These are phyloP conservation scores for Suhomyces chickasaworum DNA, from an alignment of 1,139 yeast species.

Conservation along the genomic window DNA sequence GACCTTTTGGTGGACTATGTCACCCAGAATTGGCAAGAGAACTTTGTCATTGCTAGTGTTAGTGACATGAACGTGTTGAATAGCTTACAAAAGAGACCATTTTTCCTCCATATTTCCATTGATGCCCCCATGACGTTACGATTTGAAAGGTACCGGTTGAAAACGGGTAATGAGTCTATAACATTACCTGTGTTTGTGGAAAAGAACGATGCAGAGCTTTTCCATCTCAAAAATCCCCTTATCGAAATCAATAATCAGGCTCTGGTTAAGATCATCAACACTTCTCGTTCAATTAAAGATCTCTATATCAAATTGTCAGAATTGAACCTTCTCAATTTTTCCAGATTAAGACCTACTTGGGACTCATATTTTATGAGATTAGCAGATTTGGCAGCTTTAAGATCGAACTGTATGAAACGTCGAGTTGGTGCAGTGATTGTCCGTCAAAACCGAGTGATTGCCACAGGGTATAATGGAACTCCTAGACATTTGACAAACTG, in stretches of 20 bases:
- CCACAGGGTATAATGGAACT: constrained; percentile 98
- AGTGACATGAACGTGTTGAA: constrained; percentile 46
- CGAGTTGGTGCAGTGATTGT: constrained; percentile 96
- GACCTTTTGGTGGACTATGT: constrained; percentile 59
- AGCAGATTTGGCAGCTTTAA: constrained; percentile 88
- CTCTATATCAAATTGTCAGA: constrained; percentile 54
- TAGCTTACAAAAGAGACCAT: constrained; percentile 71
- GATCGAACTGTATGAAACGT: constrained; percentile 96
- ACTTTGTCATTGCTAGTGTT: constrained; percentile 63
- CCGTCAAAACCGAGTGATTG: constrained; percentile 79
- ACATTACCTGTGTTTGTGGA: constrained; percentile 46
- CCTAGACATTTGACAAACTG: constrained; percentile 87
- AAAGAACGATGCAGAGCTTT: constrained; percentile 48
- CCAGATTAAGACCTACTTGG: constrained; percentile 90
- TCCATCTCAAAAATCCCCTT: constrained; percentile 37
- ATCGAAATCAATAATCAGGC: constrained; percentile 60
- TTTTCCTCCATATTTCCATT: constrained; percentile 75
- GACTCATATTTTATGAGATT: constrained; percentile 91
- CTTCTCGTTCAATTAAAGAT: constrained; percentile 48
- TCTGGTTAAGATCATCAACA: constrained; percentile 62
- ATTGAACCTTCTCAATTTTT: constrained; percentile 54
- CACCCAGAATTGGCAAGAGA: constrained; percentile 67
- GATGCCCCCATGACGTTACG: constrained; percentile 73
- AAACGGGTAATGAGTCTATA: background rate
- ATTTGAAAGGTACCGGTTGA: constrained; percentile 43